phyloP scores from a whole-genome alignment of 139 green algal species.

The Coelastrella sp. region DNA sequence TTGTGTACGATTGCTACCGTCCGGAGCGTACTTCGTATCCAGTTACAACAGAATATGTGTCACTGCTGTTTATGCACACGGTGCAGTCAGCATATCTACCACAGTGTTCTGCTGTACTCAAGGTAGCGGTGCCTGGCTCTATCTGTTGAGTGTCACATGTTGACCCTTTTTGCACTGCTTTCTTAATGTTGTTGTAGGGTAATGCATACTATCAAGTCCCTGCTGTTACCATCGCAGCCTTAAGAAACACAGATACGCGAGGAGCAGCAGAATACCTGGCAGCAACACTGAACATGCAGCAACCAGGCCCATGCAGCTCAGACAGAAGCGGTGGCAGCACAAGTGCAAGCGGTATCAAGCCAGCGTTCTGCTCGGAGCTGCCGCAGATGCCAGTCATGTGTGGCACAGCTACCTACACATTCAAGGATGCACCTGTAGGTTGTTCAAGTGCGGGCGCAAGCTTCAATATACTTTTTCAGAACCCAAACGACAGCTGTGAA shows the following conservation, averaged over 20 bases:
- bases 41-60: too few relatives aligned
- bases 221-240: not conserved
- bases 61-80: too few relatives aligned
- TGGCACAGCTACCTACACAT: not conserved
- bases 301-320: not conserved
- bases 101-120: too few relatives aligned
- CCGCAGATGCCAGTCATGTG: conserved; percentile 9
- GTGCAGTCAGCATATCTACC: too few relatives aligned
- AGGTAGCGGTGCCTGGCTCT: too few relatives aligned
- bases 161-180: too few relatives aligned
- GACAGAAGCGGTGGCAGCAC: not conserved
- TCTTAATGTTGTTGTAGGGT: not conserved
- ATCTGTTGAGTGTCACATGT: too few relatives aligned
- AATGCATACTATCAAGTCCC: conserved; percentile 21
- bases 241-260: not conserved
- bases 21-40: too few relatives aligned
- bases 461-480: conserved; percentile 5
- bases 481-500: not conserved
- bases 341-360: not conserved
- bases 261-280: not conserved
- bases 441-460: not conserved
- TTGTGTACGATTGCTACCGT: too few relatives aligned
- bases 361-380: not conserved
- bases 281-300: conserved; percentile 1
- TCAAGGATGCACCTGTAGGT: too few relatives aligned